These are phyloP conservation scores for Amylocarpus encephaloides DNA, from an alignment of 2,329 filamentous ascomycete genomes.

Conservation along the genomic window DNA sequence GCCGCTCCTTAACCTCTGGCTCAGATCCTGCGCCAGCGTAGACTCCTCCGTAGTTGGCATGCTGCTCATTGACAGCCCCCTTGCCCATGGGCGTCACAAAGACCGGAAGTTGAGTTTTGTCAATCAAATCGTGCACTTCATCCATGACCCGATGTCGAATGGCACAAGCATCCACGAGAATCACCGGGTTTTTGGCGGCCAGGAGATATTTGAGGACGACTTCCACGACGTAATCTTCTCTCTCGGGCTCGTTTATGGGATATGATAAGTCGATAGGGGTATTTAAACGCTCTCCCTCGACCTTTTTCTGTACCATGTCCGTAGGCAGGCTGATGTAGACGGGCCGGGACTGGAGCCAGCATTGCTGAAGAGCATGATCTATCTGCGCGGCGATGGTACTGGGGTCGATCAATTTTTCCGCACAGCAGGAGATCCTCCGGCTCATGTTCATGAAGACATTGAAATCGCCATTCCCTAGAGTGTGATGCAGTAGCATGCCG, in stretches of 20 bases:
- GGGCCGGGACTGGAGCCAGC: constrained; percentile 66
- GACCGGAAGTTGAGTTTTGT: constrained; percentile 68
- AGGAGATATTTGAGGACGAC: constrained; percentile 69
- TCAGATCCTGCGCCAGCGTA: constrained; percentile 76
- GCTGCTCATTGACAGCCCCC: constrained; percentile 70
- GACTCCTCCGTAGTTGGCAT: constrained; percentile 73
- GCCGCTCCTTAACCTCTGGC: constrained; percentile 53
- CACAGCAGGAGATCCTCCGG: constrained; percentile 61
- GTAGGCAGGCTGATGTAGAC: constrained; percentile 81
- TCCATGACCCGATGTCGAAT: constrained; percentile 67
- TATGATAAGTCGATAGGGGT: constrained; percentile 61
- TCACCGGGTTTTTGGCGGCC: constrained; percentile 65
- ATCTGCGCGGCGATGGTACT: constrained; percentile 67
- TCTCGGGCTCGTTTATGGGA: constrained; percentile 59
- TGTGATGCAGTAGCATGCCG: constrained; percentile 56
- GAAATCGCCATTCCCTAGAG: constrained; percentile 72
- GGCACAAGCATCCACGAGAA: constrained; percentile 79
- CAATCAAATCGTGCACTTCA: constrained; percentile 66
- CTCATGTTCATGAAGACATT: constrained; percentile 79
- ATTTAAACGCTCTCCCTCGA: constrained; percentile 68
- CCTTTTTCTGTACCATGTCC: constrained; percentile 69
- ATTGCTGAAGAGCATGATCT: constrained; percentile 69
- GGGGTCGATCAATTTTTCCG: constrained; percentile 65
- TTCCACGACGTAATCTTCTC: constrained; percentile 77
- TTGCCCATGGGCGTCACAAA: constrained; percentile 93